Conservation (phyloP, 2,329 filamentous ascomycete species). For the Dactylellina cionopaga region DNA sequence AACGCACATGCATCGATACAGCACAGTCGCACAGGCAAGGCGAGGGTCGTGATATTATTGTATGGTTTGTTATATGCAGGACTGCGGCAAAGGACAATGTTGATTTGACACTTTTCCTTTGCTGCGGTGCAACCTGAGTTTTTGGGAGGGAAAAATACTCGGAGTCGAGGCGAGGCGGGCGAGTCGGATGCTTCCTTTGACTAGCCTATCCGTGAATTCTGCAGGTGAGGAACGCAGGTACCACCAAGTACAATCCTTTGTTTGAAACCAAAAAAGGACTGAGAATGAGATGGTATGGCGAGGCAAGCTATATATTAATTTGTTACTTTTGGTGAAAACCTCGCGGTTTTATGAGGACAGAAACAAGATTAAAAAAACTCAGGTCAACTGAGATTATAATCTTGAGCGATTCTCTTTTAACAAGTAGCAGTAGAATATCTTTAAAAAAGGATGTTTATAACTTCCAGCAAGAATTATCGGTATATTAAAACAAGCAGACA, state of each 20-base stretch:
- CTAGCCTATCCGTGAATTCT: slow-evolving; percentile 24
- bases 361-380: slow-evolving; percentile 13
- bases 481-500: slow-evolving; percentile 22
- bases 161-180: slow-evolving; percentile 23
- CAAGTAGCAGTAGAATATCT: no score
- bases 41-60: slow-evolving; percentile 7
- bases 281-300: slow-evolving; percentile 31
- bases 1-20: slow-evolving; percentile 45
- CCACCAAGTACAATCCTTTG: slow-evolving; percentile 17
- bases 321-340: background rate
- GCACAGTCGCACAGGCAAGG: slow-evolving; percentile 30
- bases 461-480: slow-evolving; percentile 42
- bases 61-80: background rate
- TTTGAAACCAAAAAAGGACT: background rate
- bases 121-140: slow-evolving; percentile 38
- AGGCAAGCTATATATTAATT: slow-evolving; percentile 32
- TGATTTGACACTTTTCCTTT: slow-evolving; percentile 26
- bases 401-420: background rate
- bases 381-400: slow-evolving; percentile 46
- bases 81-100: slow-evolving; percentile 31
- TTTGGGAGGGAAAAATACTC: slow-evolving; percentile 11
- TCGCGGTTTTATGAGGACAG: slow-evolving; percentile 12
- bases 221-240: slow-evolving; percentile 44
- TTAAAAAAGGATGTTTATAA: slow-evolving; percentile 25
- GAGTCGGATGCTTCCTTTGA: slow-evolving; percentile 36